Percentiles rank a stretch among this genome's conserved stretches.
These are phyloP conservation scores for Debaryomycetaceae sp. DNA, from an alignment of 1,139 yeast species.

Conservation along the genomic window DNA sequence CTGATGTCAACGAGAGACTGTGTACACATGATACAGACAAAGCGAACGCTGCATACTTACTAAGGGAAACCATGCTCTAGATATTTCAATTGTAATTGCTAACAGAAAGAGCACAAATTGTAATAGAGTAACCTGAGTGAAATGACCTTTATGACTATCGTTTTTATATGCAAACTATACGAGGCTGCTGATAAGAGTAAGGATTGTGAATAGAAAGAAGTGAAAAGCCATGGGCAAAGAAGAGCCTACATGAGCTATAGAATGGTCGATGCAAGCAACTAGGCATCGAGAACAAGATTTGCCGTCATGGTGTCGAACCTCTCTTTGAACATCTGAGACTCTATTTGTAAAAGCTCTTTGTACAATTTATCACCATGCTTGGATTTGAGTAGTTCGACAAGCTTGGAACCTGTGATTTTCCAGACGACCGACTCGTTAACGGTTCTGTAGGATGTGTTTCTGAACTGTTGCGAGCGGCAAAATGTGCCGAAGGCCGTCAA, in stretches of 20 bases:
- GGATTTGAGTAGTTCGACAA: slow-evolving; percentile 40
- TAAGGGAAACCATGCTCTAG: slow-evolving; percentile 25
- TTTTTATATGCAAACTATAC: not conserved
- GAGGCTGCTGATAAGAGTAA: not conserved
- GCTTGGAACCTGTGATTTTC: slow-evolving; percentile 53
- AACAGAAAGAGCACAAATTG: not conserved
- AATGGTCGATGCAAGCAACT: not conserved
- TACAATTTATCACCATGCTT: slow-evolving; percentile 53
- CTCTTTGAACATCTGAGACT: slow-evolving; percentile 64
- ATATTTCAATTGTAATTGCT: too few species aligned
- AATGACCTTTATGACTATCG: not conserved
- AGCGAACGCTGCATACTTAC: slow-evolving; percentile 15
- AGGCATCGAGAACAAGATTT: slow-evolving; percentile 57
- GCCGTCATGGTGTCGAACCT: slow-evolving; percentile 73
- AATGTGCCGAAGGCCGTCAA: slow-evolving; percentile 87
- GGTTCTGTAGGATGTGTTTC: slow-evolving; percentile 45
- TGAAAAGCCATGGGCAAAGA: not conserved
- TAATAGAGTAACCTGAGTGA: not conserved
- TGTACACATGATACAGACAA: slow-evolving; percentile 16
- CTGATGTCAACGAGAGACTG: slow-evolving; percentile 21
- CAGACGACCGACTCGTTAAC: slow-evolving; percentile 64
- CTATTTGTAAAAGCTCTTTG: slow-evolving; percentile 64
- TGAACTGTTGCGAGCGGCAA: slow-evolving; percentile 29
- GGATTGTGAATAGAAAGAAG: not conserved
- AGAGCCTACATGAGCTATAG: not conserved